Base-by-base conservation (phyloP, 2,329 filamentous ascomycete genomes). In the Fusarium buxicola region DNA sequence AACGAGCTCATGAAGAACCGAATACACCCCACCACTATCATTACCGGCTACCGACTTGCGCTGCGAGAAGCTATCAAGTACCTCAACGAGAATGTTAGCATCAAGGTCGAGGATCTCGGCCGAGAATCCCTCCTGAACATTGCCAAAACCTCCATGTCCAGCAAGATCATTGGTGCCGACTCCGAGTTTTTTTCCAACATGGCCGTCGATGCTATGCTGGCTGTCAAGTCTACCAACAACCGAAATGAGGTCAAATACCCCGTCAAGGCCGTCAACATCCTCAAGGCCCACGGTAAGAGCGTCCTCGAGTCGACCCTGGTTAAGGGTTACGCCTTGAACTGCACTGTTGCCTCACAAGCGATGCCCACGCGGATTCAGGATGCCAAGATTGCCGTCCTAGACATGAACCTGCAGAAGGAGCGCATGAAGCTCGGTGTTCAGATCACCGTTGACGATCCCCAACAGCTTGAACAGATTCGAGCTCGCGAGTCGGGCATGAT, bases 1-100 rank as follows among this genome's bases (percentile, higher is more conserved):
- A 99, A 99, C 83, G 95, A 99, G 82, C 86, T 99, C 68, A 96
- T 98, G 91, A 97, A 95, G 85, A 99, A 98, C 87, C 92, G 94
- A 77, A 99, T 99, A 86, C 95, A 99, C 82, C 96, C 95, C 54
- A 99, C 95, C 24, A 99, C 96, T 60, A 98, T 99, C 80, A 99
- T 99, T 76, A 98, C 93, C 62, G 95, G 95, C 73, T 99, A 99
- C 86, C 88, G 95, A 74, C 86, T 99, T 73, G 95, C 95, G 60
- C 86, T 99, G 69, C 87, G 95, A 73, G 95, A 99, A 83, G 95
- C 95, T 57, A 90, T 99, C 76, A 96, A 96, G 81, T 99, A 97
- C 81, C 96, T 99, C 90, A 94, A 92, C 80, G 95, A 99, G 80
- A 97, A 98, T 77, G 90, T 99, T 77, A 94, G 92, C 83, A 92